phyloP scores from a whole-genome alignment of 257 asterid genomes.

The Thymus mandschuricus region DNA sequence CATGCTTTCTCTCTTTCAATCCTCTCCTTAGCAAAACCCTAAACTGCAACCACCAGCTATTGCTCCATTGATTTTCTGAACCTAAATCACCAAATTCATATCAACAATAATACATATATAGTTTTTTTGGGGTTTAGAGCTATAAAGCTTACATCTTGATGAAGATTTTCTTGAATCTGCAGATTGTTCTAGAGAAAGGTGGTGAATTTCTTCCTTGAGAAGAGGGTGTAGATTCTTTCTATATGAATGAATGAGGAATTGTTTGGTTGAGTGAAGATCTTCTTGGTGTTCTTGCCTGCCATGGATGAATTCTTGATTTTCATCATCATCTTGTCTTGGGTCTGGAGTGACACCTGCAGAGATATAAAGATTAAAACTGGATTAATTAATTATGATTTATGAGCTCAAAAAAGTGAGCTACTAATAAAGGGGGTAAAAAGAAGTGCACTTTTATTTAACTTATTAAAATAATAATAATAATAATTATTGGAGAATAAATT shows the following conservation, averaged over 20 bases:
- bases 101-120: too few relatives aligned
- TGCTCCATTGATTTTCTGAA: conserved; percentile 66
- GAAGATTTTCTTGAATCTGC: conserved; percentile 32
- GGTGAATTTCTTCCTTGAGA: conserved; percentile 57
- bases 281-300: conserved; percentile 54
- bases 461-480: conserved; percentile 12
- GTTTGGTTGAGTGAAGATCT: conserved; percentile 56
- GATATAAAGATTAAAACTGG: neutral
- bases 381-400: neutral
- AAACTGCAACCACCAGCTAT: conserved; percentile 88
- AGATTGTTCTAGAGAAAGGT: conserved; percentile 22
- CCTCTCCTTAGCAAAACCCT: conserved; percentile 78
- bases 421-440: neutral
- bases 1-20: conserved; percentile 76
- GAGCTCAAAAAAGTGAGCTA: neutral
- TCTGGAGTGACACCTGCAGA: conserved; percentile 73
- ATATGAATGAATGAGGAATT: conserved; percentile 59
- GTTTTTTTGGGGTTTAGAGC: neutral
- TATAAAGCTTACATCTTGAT: conserved; percentile 44
- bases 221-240: conserved; percentile 57
- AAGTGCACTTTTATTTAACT: neutral
- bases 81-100: conserved; percentile 33
- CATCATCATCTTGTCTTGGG: conserved; percentile 72
- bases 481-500: conserved; percentile 29
- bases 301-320: conserved; percentile 39